Evolutionary conservation across 768 basidiomycete species (phyloP), one percentile per base, ranked within the genome.

Genomic region (Leccinum longicurvipes): DNA sequence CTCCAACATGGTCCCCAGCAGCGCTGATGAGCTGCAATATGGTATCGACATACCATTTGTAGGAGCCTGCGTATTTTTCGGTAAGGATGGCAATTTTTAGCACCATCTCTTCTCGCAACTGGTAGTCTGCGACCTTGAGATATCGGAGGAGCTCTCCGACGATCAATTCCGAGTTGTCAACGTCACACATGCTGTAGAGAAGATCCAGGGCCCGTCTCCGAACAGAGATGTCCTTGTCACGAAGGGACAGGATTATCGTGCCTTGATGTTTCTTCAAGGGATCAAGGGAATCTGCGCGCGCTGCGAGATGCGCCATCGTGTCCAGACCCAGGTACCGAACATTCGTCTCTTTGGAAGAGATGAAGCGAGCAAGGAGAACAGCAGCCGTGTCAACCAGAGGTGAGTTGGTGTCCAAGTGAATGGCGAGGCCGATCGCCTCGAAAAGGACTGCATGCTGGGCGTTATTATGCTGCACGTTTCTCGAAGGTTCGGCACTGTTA

Each of bases 31-130:
- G 83, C 67, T 94, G 89, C 63, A 99, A 75, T 67, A 98, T 92
- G 61, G 94, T 99, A 72, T 99, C 96, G 54, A 99, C 92, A 77
- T 99, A 98, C 95, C 95, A 96, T 74, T 95, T 94, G 73, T 96
- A 97, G 53, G 92, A 97, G 54, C 84, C 89, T 23, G 97, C 97
- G 66, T 98, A 98, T 75, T 97, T 93, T 71, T 99, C 97, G n/a
- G 97, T 98, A 57, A 98, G 78, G 59, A 98, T 95, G 41, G 97
- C 97, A 54, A 99, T 96, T 73, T 98, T 98, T 53, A 98, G 79
- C 2, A 98, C 97, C 95, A 98, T 94, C 73, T 99, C 95, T 74
- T 99, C 97, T 44, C 97, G 82, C 29, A 99, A 78, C 15, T 87
- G 93, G 63, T 98, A 98, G 72, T 99, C 97, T 7, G 97, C 97